Evolutionary conservation across 148 eudicot genomes (phyloP), one percentile per base, ranked within the genome.

Genomic region (Amaranthus hypochondriacus): DNA sequence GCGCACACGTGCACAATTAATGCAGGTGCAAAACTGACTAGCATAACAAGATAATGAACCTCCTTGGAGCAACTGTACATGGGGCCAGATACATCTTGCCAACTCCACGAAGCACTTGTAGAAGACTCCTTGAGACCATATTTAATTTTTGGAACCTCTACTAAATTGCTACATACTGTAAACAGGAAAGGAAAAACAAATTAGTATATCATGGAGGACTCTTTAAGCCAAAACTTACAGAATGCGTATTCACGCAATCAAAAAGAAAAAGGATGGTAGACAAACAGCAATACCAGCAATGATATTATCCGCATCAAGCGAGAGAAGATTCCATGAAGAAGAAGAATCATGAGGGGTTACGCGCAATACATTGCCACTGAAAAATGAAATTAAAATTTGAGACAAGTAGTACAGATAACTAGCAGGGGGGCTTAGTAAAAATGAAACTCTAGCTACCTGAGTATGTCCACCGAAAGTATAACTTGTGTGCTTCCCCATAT

Each of bases 301-400:
- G 68, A 92, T 82, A 80, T 89, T 95, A 81, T 95, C 90, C 75
- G 85, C 80, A 66, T 95, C 97, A 13, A 95, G 80, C 7, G 97
- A 61, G 75, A 95, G 91, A 76, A 90, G 77, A 75, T 73, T 82
- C 98, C 98, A 95, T 13, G 92, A 91, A 79, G 76, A 83, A 59
- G 60, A 51, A 14, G 90, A 87, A 66, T 82, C 80, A 68, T 82
- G 72, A 43, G 96, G 96, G 66, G 87, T 87, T 80, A 90, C 72
- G 61, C 87, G 84, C 48, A 78, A 81, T 48, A 95, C 85, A 57
- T 89, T 55, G 57, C 98, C 98, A 69, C 98, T 92, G 81, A 67
- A 84, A 69, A 62, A 46, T 73, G 69, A 66, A 43, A 60, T 53
- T 55, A 15, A 71, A 14, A 56, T 62, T 44, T 14, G 39, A 65